These are phyloP conservation scores for Penicillium diatomitis DNA, from an alignment of 495 filamentous ascomycete genomes.

Conservation along the genomic window DNA sequence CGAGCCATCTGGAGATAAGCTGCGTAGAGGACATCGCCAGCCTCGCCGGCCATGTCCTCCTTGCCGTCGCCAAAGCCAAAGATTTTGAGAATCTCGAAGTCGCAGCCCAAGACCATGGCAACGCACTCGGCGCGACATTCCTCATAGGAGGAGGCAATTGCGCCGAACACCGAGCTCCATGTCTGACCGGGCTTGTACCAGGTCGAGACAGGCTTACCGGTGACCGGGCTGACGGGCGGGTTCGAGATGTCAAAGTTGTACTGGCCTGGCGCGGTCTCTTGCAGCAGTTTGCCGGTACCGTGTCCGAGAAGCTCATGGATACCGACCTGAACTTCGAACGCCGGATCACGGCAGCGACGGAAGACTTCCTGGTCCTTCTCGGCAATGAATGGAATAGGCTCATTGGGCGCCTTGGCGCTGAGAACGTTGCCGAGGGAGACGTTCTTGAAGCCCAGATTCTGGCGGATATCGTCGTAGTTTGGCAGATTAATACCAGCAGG, in stretches of 20 bases:
- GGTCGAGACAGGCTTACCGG: conserved; percentile 63
- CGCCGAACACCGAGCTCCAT: conserved; percentile 86
- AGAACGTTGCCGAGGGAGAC: conserved; percentile 88
- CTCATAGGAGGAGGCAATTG: conserved; percentile 79
- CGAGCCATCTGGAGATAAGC: conserved; percentile 89
- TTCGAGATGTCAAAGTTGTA: conserved; percentile 81
- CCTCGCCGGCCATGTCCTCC: conserved; percentile 58
- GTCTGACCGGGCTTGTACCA: conserved; percentile 94
- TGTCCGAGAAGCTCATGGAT: conserved; percentile 95
- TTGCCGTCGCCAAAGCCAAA: conserved; percentile 81
- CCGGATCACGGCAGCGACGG: conserved; percentile 66
- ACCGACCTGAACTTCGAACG: conserved; percentile 93
- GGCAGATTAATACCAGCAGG: conserved; percentile 74
- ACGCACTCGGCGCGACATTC: conserved; percentile 80
- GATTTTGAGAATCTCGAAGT: conserved; percentile 79
- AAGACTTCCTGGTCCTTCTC: conserved; percentile 68
- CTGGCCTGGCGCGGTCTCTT: conserved; percentile 69
- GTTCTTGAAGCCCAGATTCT: conserved; percentile 96
- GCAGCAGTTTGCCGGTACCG: conserved; percentile 88
- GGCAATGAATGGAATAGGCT: conserved; percentile 80
- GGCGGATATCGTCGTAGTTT: conserved; percentile 92
- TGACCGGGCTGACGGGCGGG: conserved; percentile 74
- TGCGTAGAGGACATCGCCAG: conserved; percentile 76
- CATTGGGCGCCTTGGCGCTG: conserved; percentile 78
- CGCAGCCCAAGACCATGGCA: conserved; percentile 85